A percentile compares a stretch with the other conserved stretches of the same genome.
phyloP scores from a whole-genome alignment of 768 basidiomycete genomes.

The Macrolepiota fuliginosa region DNA sequence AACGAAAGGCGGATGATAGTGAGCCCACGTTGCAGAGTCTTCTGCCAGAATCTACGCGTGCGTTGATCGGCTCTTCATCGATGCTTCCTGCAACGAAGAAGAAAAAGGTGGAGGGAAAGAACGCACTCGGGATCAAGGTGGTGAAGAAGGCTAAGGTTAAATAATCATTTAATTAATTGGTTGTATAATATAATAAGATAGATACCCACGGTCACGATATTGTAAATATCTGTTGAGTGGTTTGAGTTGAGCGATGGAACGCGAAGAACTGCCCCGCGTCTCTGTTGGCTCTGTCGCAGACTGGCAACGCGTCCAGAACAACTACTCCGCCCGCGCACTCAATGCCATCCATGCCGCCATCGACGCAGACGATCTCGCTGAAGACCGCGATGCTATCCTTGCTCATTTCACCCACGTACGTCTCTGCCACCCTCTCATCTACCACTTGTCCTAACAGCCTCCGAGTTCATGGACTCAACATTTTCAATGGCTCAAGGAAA shows the following conservation, averaged over 20 bases:
- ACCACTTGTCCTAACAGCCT: constrained; percentile 4
- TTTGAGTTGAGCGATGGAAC: constrained; percentile 28
- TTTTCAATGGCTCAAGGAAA: constrained; percentile 68
- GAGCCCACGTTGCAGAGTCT: constrained; percentile 73
- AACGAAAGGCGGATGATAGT: constrained; percentile 79
- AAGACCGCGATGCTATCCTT: constrained; percentile 46
- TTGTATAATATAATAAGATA: neutral
- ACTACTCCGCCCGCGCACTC: constrained; percentile 47
- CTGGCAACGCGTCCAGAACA: constrained; percentile 60
- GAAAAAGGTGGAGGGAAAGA: constrained; percentile 62
- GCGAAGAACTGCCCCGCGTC: constrained; percentile 47
- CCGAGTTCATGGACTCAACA: constrained; percentile 59
- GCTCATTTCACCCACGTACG: constrained; percentile 51
- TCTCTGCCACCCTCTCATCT: neutral
- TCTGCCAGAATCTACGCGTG: constrained; percentile 61
- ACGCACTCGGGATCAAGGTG: constrained; percentile 72
- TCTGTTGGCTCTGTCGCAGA: constrained; percentile 65
- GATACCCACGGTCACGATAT: constrained; percentile 2
- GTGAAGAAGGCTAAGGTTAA: constrained; percentile 45
- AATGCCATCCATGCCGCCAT: constrained; percentile 46
- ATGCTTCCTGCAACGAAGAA: constrained; percentile 39
- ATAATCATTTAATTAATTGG: neutral
- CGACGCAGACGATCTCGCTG: constrained; percentile 31
- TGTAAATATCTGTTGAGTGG: neutral
- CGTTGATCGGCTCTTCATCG: constrained; percentile 48